Conservation (phyloP, 768 basidiomycete species). For the Collybia nuda region DNA sequence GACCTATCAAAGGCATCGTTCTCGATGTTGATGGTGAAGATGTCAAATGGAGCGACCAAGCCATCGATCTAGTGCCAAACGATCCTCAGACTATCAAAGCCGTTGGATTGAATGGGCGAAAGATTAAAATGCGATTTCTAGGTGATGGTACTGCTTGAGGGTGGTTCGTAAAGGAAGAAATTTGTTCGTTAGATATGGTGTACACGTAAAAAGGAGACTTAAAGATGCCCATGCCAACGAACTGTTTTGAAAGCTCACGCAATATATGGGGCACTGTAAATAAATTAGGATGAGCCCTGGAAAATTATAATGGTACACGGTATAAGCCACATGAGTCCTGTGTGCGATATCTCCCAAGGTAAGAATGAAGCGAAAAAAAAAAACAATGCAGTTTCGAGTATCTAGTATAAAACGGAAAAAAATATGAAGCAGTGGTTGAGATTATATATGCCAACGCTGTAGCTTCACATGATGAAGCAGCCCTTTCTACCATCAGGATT, state of each 20-base stretch:
- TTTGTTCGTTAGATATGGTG: neutral
- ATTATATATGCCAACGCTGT: neutral
- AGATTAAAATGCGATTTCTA: conserved; percentile 64
- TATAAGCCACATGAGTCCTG: too few relatives aligned
- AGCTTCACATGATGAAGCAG: conserved; percentile 56
- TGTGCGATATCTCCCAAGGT: too few relatives aligned
- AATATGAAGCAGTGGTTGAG: too few relatives aligned
- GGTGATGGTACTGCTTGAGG: conserved; percentile 71
- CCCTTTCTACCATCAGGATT: conserved; percentile 39
- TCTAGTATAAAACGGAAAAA: too few relatives aligned
- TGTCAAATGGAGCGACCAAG: conserved; percentile 85
- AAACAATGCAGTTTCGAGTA: too few relatives aligned
- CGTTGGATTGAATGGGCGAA: conserved; percentile 64
- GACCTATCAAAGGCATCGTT: conserved; percentile 87
- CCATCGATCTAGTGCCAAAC: conserved; percentile 84
- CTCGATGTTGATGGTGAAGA: conserved; percentile 76
- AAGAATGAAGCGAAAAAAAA: too few relatives aligned
- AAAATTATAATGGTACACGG: too few relatives aligned
- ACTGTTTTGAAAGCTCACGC: too few relatives aligned
- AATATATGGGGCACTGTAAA: too few relatives aligned
- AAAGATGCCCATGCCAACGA: too few relatives aligned
- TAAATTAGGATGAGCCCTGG: too few relatives aligned
- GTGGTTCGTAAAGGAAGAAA: neutral
- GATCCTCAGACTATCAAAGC: conserved; percentile 75
- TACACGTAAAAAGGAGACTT: neutral